Conservation (phyloP, 768 basidiomycete genomes). For the Lactarius vividus region DNA sequence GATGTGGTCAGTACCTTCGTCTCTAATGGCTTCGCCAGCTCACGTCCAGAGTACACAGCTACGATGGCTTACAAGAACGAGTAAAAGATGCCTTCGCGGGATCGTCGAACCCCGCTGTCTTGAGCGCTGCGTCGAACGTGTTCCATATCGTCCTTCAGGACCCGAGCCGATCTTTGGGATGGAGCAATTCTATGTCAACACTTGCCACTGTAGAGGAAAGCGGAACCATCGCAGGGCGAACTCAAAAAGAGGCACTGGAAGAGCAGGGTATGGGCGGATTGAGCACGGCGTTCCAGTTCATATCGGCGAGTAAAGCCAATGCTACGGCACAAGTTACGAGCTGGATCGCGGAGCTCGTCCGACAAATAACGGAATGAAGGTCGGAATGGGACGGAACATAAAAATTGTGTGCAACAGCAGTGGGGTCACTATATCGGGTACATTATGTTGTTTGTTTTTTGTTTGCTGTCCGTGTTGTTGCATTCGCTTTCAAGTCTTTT, state of each 20-base stretch:
- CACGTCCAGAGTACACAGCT: conserved; percentile 42
- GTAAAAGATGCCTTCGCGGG: conserved; percentile 70
- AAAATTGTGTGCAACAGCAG: conserved; percentile 10
- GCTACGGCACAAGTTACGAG: conserved; percentile 61
- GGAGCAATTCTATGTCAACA: conserved; percentile 60
- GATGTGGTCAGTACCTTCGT: conserved; percentile 55
- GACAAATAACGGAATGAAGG: conserved; percentile 49
- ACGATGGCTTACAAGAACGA: conserved; percentile 71
- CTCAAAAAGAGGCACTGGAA: conserved; percentile 60
- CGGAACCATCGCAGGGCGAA: conserved; percentile 41
- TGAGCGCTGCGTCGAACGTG: conserved; percentile 69
- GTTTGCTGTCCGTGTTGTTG: conserved; percentile 21
- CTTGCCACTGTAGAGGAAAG: conserved; percentile 61
- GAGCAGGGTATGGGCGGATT: conserved; percentile 73
- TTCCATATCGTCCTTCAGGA: conserved; percentile 70
- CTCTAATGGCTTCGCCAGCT: background rate
- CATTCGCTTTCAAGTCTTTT: conserved; percentile 15
- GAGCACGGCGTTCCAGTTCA: conserved; percentile 68
- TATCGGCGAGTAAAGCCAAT: conserved; percentile 42
- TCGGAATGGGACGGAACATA: conserved; percentile 1
- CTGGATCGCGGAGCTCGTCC: conserved; percentile 67
- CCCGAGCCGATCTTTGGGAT: conserved; percentile 39
- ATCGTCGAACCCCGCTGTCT: conserved; percentile 67
- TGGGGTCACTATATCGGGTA: background rate
- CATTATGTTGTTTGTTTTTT: conserved; percentile 16